A percentile compares a stretch with the other conserved stretches of the same genome.
Evolutionary conservation across 495 filamentous ascomycete genomes (phyloP).

Genomic region (Hyphodiscus hymeniophilus): DNA sequence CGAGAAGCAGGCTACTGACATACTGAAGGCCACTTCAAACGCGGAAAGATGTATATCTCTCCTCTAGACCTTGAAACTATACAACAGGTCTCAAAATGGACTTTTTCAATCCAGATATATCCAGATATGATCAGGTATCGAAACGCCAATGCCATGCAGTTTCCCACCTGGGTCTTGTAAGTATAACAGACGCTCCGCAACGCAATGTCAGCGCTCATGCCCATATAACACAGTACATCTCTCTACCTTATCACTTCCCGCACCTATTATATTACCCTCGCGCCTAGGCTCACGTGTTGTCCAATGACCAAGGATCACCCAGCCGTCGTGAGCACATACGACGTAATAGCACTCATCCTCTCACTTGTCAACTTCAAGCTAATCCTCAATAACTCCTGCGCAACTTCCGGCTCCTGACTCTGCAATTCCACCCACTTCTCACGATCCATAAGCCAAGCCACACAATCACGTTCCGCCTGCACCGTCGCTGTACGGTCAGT

Average conservation of each 20-base stretch:
- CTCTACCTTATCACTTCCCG: not conserved
- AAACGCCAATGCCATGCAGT: not conserved
- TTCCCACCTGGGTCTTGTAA: not conserved
- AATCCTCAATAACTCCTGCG: conserved; percentile 74
- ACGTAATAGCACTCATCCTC: conserved; percentile 84
- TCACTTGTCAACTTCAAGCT: conserved; percentile 82
- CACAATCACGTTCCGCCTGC: conserved; percentile 67
- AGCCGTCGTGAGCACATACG: conserved; percentile 38
- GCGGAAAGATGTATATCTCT: no score
- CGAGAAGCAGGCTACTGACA: no score
- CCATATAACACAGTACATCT: not conserved
- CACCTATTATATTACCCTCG: not conserved
- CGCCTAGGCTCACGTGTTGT: no score
- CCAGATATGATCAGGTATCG: no score
- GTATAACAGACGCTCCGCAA: not conserved
- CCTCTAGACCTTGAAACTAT: no score
- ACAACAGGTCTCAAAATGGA: no score
- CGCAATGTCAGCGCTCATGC: not conserved
- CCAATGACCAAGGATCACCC: conserved; percentile 9
- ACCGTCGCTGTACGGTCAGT: conserved; percentile 83
- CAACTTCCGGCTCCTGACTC: conserved; percentile 61
- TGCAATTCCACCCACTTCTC: conserved; percentile 65
- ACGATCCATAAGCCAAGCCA: conserved; percentile 70
- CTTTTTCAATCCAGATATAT: no score
- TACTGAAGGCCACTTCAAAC: no score